These are phyloP conservation scores for Pestalotiopsis sp. DNA, from an alignment of 2,329 filamentous ascomycete species.

Conservation along the genomic window DNA sequence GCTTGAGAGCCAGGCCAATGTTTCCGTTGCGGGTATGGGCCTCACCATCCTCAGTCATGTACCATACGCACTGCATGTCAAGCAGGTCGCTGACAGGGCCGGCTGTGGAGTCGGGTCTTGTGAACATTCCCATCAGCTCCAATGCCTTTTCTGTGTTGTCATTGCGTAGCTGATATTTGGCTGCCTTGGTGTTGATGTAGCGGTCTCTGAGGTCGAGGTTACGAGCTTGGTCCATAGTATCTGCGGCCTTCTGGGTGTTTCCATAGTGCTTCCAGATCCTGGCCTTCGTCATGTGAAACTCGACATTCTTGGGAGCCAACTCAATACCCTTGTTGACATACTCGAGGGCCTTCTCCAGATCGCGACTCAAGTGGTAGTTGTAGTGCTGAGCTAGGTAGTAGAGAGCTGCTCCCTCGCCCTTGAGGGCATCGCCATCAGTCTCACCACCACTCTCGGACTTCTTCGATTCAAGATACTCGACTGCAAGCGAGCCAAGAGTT, in stretches of 20 bases:
- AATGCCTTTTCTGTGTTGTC: constrained; percentile 86
- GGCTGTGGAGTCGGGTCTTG: constrained; percentile 83
- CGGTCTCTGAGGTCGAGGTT: constrained; percentile 86
- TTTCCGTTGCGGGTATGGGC: constrained; percentile 83
- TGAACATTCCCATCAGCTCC: constrained; percentile 91
- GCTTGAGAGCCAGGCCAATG: constrained; percentile 83
- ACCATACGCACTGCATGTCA: constrained; percentile 99
- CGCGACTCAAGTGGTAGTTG: constrained; percentile 86
- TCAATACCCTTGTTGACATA: constrained; percentile 85
- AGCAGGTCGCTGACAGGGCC: constrained; percentile 88
- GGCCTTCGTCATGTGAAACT: constrained; percentile 94
- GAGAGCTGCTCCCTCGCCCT: constrained; percentile 77
- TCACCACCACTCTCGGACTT: constrained; percentile 46
- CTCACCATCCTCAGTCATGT: constrained; percentile 91
- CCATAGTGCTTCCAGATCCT: constrained; percentile 92
- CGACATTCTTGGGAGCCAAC: constrained; percentile 78
- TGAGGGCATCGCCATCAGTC: constrained; percentile 45
- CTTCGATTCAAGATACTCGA: constrained; percentile 72
- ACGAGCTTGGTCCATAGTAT: constrained; percentile 86
- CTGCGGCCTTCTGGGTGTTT: constrained; percentile 76
- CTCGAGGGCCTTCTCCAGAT: constrained; percentile 78
- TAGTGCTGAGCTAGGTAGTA: constrained; percentile 98
- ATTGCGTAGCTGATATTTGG: constrained; percentile 94
- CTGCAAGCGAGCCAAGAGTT: constrained; percentile 73
- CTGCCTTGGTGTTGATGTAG: constrained; percentile 97